A percentile compares a stretch with the other conserved stretches of the same genome.
phyloP scores from a whole-genome alignment of 208 protist genomes.

The Leishmania amazonensis region DNA sequence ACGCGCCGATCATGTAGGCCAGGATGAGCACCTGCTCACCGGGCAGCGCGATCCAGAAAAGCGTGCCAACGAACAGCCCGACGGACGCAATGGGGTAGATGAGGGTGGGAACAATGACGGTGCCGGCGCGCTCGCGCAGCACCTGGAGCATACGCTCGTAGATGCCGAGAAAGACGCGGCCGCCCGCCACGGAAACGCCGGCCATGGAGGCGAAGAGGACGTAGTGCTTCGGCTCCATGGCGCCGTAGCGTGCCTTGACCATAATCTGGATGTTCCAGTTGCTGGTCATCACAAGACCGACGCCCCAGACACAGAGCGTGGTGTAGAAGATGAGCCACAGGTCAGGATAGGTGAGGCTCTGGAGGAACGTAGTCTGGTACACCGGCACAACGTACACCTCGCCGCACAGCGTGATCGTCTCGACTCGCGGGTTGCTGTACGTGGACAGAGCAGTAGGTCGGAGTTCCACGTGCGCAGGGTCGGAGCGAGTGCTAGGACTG shows the following conservation, averaged over 20 bases:
- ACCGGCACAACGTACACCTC: constrained; percentile 60
- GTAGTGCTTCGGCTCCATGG: constrained; percentile 49
- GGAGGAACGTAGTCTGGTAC: constrained; percentile 49
- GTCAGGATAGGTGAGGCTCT: constrained; percentile 55
- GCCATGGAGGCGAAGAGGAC: constrained; percentile 54
- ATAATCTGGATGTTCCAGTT: constrained; percentile 63
- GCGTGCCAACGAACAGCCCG: constrained; percentile 31
- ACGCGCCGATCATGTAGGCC: constrained; percentile 38
- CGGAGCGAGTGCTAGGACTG: neutral
- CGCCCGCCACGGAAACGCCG: constrained; percentile 41
- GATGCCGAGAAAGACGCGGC: constrained; percentile 46
- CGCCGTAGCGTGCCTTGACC: constrained; percentile 26
- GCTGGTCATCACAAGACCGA: constrained; percentile 47
- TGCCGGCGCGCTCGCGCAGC: constrained; percentile 19
- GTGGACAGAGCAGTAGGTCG: constrained; percentile 18
- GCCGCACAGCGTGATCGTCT: constrained; percentile 52
- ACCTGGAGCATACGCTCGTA: constrained; percentile 40
- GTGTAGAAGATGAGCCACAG: constrained; percentile 56
- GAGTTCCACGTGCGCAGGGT: constrained; percentile 3
- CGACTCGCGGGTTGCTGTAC: constrained; percentile 41
- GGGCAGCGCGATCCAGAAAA: constrained; percentile 56
- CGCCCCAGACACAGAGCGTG: constrained; percentile 52
- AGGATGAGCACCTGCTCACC: constrained; percentile 35
- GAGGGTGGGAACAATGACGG: constrained; percentile 31
- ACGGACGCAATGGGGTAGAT: constrained; percentile 39